Evolutionary conservation across 148 eudicot species (phyloP), one percentile per base, ranked within the genome.

Genomic region (Rhododendron kiyosumense): DNA sequence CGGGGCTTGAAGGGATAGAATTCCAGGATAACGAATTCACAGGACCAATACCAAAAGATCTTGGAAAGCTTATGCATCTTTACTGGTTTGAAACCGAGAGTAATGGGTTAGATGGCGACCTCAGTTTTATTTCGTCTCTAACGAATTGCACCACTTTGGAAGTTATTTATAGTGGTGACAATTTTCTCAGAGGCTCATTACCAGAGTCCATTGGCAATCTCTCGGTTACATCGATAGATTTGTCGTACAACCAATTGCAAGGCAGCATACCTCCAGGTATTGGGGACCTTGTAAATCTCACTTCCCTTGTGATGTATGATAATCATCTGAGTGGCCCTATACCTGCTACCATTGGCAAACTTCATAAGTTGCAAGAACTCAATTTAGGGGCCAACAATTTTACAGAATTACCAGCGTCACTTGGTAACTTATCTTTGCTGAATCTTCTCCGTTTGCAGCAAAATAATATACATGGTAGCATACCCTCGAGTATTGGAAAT

Each of bases 401-500:
- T 22, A 78, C 81, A 24, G 54, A 78, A 34, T 18, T 81, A 28
- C 83, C 83, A 17, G 15, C 63, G 30, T 81, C 45, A 52, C 45
- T 81, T 57, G 67, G 83, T 81, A 81, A 81, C 45, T 81, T 81
- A 20, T 14, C 83, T 81, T 2, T 28, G 43, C 30, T 81, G 83
- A 81, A 0, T 81, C 3, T 0, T 26, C 83, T 81, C 1, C 14
- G 4, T 22, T 49, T 81, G 83, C 67, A 20, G 5, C 1, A 4
- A 13, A 81, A 54, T 22, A 78, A 43, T 24, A 43, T 78, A 14
- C 0, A 10, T 24, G 81, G 81, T 18, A 77, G 7, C 34, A 86
- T 88, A 69, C 88, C 90, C 5, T 46, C 3, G 22, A 80, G 78
- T 63, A 59, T 88, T 8, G 38, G 38, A 7, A 86, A 81, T n/a